phyloP scores from a whole-genome alignment of 768 basidiomycete genomes.

The Stropharia rugosoannulata region DNA sequence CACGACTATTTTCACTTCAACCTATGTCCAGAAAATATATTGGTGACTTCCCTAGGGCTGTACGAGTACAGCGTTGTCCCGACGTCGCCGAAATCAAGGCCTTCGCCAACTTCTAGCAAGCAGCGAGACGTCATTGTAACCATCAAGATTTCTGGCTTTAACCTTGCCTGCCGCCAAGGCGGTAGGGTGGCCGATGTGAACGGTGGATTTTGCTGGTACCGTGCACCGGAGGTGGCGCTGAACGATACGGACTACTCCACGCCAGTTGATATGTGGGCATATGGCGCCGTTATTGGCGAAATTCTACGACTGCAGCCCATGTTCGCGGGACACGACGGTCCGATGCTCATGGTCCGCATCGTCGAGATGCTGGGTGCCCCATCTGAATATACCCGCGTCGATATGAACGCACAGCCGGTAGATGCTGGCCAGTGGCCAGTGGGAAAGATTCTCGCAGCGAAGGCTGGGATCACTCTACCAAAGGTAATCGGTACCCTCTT shows the following conservation, averaged over 20 bases:
- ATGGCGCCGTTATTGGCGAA: conserved; percentile 94
- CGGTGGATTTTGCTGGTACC: conserved; percentile 94
- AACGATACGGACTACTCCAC: conserved; percentile 83
- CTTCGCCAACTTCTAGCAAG: conserved; percentile 30
- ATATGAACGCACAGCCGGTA: conserved; percentile 56
- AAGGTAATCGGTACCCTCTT: conserved; percentile 53
- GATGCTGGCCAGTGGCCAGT: conserved; percentile 85
- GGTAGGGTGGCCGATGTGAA: conserved; percentile 92
- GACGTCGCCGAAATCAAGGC: conserved; percentile 47
- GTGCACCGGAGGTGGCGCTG: conserved; percentile 91
- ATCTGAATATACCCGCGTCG: conserved; percentile 67
- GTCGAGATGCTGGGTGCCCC: conserved; percentile 88
- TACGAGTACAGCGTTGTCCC: conserved; percentile 76
- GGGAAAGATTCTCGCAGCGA: conserved; percentile 80
- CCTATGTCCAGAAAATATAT: conserved; percentile 96
- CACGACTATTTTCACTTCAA: conserved; percentile 95
- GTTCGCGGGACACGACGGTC: conserved; percentile 87
- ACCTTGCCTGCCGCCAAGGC: conserved; percentile 78
- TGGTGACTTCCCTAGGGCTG: conserved; percentile 93
- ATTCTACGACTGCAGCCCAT: conserved; percentile 86
- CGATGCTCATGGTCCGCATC: conserved; percentile 84
- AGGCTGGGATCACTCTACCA: conserved; percentile 74
- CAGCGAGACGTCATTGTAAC: conserved; percentile 91
- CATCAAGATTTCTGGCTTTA: conserved; percentile 95
- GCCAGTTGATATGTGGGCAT: conserved; percentile 96